These are phyloP conservation scores for Lippia alba DNA, from an alignment of 305 asterid species.

Conservation along the genomic window DNA sequence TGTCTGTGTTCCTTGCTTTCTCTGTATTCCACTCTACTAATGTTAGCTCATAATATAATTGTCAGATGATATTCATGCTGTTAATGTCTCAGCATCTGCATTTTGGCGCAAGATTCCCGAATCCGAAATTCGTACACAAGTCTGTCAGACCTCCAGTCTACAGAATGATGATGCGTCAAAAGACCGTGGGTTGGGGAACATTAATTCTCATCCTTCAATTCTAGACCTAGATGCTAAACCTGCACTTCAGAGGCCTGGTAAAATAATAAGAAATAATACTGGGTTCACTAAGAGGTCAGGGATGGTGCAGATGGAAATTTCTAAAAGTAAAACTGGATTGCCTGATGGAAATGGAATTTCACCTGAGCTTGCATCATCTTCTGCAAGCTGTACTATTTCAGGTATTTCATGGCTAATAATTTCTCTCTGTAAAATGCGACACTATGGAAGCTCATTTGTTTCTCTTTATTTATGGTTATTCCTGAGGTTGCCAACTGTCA, in stretches of 20 bases:
- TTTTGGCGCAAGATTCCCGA: constrained; percentile 52
- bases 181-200: constrained; percentile 42
- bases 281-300: constrained; percentile 62
- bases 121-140: constrained; percentile 39
- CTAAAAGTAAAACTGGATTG: constrained; percentile 47
- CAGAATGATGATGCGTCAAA: constrained; percentile 39
- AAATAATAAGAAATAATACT: constrained; percentile 52
- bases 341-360: constrained; percentile 47
- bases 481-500: background rate
- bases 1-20: background rate
- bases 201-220: constrained; percentile 36
- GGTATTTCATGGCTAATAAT: constrained; percentile 40
- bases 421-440: constrained; percentile 5
- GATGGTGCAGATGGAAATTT: constrained; percentile 50
- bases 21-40: constrained; percentile 30
- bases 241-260: constrained; percentile 50
- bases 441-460: background rate
- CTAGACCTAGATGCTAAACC: constrained; percentile 47
- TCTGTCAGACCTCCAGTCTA: constrained; percentile 43
- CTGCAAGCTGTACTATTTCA: constrained; percentile 51
- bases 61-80: constrained; percentile 48
- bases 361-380: constrained; percentile 46
- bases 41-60: constrained; percentile 31
- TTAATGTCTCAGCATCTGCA: constrained; percentile 46
- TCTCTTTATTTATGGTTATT: background rate